Conservation (phyloP, 331 rosid species). For the Arachis monticola region DNA sequence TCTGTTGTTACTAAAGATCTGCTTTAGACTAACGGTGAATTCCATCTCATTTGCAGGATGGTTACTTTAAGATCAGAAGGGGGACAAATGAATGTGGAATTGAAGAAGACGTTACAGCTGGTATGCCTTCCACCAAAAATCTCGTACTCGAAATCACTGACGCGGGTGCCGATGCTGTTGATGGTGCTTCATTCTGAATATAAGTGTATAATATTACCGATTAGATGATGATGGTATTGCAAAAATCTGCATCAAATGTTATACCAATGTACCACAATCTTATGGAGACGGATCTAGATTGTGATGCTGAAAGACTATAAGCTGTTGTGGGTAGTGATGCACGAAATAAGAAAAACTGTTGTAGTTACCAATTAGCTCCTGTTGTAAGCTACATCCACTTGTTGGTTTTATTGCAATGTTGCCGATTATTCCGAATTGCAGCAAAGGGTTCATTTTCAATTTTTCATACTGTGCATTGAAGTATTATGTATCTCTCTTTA, state of each 20-base stretch:
- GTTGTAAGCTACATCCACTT: background rate
- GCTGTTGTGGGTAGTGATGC: slow-evolving; percentile 13
- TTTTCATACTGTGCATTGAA: background rate
- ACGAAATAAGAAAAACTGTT: slow-evolving; percentile 15
- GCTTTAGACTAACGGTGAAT: background rate
- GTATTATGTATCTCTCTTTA: background rate
- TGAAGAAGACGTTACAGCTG: slow-evolving; percentile 80
- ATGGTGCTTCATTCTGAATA: slow-evolving; percentile 53
- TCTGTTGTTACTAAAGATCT: slow-evolving; percentile 4
- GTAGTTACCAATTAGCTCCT: background rate
- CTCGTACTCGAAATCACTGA: slow-evolving; percentile 52
- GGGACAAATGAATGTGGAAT: slow-evolving; percentile 93
- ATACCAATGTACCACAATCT: background rate
- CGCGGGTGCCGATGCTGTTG: slow-evolving; percentile 40
- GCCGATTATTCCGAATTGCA: background rate
- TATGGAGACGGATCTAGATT: slow-evolving; percentile 1
- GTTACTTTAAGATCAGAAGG: slow-evolving; percentile 86
- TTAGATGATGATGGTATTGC: slow-evolving; percentile 29
- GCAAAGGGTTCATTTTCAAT: slow-evolving; percentile 1
- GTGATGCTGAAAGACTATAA: slow-evolving; percentile 30
- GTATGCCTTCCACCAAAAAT: slow-evolving; percentile 79
- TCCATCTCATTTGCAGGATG: slow-evolving; percentile 66
- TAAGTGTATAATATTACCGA: slow-evolving; percentile 2
- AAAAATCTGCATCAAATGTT: slow-evolving; percentile 20
- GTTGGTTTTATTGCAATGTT: background rate